Base-by-base conservation (phyloP, 2,329 filamentous ascomycete genomes). In the Cadophora malorum region DNA sequence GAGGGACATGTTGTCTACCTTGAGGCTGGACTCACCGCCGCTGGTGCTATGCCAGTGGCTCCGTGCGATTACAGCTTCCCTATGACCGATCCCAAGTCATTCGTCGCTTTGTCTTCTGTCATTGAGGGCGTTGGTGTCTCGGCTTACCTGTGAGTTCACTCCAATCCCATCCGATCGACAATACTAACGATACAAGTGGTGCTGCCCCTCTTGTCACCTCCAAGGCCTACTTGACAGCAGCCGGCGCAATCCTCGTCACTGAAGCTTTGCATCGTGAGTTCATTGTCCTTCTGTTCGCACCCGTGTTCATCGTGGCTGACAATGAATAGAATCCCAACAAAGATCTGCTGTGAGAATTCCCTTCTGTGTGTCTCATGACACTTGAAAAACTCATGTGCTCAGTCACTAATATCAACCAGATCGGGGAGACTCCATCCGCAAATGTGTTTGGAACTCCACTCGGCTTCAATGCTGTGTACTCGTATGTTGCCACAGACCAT, bases 191-290 rank as follows among this genome's bases (percentile, higher is more conserved):
- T 12, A 10, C 3, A 14, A 56, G 62, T 53, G 88, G 88, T 66
- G 89, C 88, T 31, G 88, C 88, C 12, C 83, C 84, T 41, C 80
- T 82, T 67, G 88, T 88, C 70, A 83, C 85, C 68, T 81, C 83
- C 73, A 84, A 87, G 73, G 80, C 81, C 16, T 89, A 89, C 77
- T 80, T 91, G 45, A 85, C 85, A 0, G 85, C 85, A 5, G 89
- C 88, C 0, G 89, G 85, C n/a, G 84, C 84, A 64, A 88, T 92
- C 74, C 80, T 91, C 45, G 87, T 86, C 49, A 85, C 90, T 59
- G 89, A 91, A 75, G 84, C 89, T 47, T 84, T 89, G n/a, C 89
- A 91, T 80, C 85, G 56, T 60, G 19, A 60, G 56, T 16, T 7
- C 3, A 14, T 8, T 14, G 2, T 3, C n/a, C 12, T 19, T 5